Evolutionary conservation across 1,284 basidiomycete genomes (phyloP).

Genomic region (Hypsizygus ulmarius): DNA sequence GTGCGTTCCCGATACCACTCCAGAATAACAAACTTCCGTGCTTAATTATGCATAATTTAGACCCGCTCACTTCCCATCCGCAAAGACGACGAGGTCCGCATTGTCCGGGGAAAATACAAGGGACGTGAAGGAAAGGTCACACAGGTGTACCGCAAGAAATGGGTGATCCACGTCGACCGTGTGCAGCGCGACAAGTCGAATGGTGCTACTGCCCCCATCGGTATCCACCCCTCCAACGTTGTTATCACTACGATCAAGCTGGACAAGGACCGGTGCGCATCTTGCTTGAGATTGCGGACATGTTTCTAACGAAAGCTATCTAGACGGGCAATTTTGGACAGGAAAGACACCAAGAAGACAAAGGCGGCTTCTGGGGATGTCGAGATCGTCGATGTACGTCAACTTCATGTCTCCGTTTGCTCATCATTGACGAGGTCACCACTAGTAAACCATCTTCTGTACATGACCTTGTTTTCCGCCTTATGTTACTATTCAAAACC

Average conservation of each 20-base stretch:
- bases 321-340: slow-evolving; percentile 78
- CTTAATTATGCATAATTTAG: neutral
- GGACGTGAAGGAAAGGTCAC: slow-evolving; percentile 97
- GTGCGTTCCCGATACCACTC: slow-evolving; percentile 48
- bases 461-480: slow-evolving; percentile 2
- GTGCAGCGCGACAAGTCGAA: slow-evolving; percentile 98
- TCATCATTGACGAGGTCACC: slow-evolving; percentile 5
- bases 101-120: slow-evolving; percentile 96
- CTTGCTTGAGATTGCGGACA: neutral
- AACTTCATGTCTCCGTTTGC: slow-evolving; percentile 1
- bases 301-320: neutral
- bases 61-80: slow-evolving; percentile 90
- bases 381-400: slow-evolving; percentile 75
- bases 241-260: slow-evolving; percentile 92
- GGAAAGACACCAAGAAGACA: slow-evolving; percentile 74
- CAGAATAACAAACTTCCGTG: neutral
- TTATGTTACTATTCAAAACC: slow-evolving; percentile 16
- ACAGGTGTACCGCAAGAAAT: slow-evolving; percentile 99
- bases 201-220: slow-evolving; percentile 91
- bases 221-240: slow-evolving; percentile 96
- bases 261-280: slow-evolving; percentile 76
- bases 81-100: slow-evolving; percentile 98
- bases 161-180: slow-evolving; percentile 98
- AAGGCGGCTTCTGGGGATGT: slow-evolving; percentile 51
- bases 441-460: slow-evolving; percentile 11